Evolutionary conservation across 1,284 basidiomycete genomes (phyloP), one percentile per base, ranked within the genome.

Genomic region (Hypsizygus ulmarius): DNA sequence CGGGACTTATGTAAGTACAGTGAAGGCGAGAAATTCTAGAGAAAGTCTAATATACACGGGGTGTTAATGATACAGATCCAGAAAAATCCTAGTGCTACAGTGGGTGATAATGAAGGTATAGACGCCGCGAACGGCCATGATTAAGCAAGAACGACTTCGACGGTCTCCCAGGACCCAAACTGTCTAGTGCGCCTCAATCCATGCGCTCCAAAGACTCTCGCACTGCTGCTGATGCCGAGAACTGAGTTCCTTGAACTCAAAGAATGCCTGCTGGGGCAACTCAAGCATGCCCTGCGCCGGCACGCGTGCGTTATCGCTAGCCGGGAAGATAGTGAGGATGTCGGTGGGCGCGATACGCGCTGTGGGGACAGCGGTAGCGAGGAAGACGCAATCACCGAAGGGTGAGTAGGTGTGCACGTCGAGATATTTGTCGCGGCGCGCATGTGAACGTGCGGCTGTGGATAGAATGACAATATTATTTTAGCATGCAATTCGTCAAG

Each of bases 321-420:
- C 60, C 3, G 80, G 75, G 49, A 86, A 78, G 50, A 83, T 64
- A 52, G 70, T 69, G 46, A 86, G 75, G 54, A 86, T 64, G 62
- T 82, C 79, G 18, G 70, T 67, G 2, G 74, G 63, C 8, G 73
- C 59, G 51, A 86, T 84, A 59, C 84, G 81, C 1, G 82, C 79
- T 49, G 70, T 70, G 5, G 82, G 80, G 18, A 77, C 73, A 25
- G 70, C 61, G 2, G 77, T 74, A 0, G 76, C 74, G 48, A 86
- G 72, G 65, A 87, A 85, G 44, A 81, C 65, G 47, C 80, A 72
- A 43, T 78, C 75, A 29, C 79, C 80, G 51, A 86, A 82, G 0
- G 79, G 81, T 1, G 71, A 62, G 59, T 75, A 86, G 3, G 78
- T 79, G 58, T 77, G 72, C 7, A 87, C 84, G 48, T 86, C 82